Base-by-base conservation (phyloP, 768 basidiomycete species). In the Naematelia aurantialba region DNA sequence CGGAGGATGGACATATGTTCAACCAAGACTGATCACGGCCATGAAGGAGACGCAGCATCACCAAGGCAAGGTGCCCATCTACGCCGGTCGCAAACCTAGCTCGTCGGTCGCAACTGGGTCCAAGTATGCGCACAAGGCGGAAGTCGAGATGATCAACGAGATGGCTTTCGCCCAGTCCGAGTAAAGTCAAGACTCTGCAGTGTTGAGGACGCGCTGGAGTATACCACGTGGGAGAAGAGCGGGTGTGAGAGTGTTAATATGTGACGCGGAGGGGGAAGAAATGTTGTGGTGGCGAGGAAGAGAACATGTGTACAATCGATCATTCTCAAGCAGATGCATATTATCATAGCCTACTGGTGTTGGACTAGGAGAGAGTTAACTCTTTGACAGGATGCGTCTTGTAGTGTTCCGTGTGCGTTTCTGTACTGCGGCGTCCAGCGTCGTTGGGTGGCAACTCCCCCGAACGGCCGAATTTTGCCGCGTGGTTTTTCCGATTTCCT, bases 1-100 rank as follows among this genome's bases (percentile, higher is more conserved):
- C 70, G 96, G 96, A 66, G 86, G 91, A 1, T 99, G 96, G 96
- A 89, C 88, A 44, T 96, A 99, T 73, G 85, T 96, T 59, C 92
- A 89, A 24, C 89, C 92, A 47, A 85, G 93, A 56, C 86, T 98
- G 71, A 86, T 88, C 76, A 98, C 94, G 46, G 91, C 94, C n/a
- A 87, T 89, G 48, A 85, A 87, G 68, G 82, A 89, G 79, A 94
- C 93, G 4, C 81, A 88, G 76, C 83, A 96, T 79, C 96, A 99
- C 80, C 85, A 85, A 79, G 85, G 85, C 75, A 92, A 93, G 79
- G 89, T 91, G 73, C 89, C 93, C 11, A 81, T 81, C 72, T 96
- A 96, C 72, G 94, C 93, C 42, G 92, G 96, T 17, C 85, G 96
- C 56, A 88, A 85, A 58, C 96, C 96, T 0, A 91, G 88, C 2